phyloP scores from a whole-genome alignment of 805 yeast genomes.

The Metschnikowia henanensis region DNA sequence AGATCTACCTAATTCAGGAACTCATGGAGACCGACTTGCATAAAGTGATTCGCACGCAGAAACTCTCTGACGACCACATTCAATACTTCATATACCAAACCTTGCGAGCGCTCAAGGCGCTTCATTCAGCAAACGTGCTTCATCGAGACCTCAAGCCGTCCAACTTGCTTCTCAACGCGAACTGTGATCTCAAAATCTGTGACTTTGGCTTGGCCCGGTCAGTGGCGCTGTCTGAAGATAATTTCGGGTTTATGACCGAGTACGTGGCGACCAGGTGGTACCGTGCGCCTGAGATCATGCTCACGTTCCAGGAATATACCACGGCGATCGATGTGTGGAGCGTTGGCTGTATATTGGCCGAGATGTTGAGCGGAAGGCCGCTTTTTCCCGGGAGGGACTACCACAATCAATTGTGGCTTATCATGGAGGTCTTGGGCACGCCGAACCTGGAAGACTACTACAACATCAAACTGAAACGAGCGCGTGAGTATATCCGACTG shows the following conservation, averaged over 20 bases:
- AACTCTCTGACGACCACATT: conserved; percentile 85
- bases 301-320: conserved; percentile 89
- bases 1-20: conserved; percentile 86
- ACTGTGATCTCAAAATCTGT: conserved; percentile 91
- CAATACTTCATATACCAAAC: conserved; percentile 94
- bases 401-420: conserved; percentile 83
- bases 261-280: conserved; percentile 98
- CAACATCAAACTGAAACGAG: conserved; percentile 75
- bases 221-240: conserved; percentile 61
- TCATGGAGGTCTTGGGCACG: conserved; percentile 84
- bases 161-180: conserved; percentile 80
- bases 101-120: conserved; percentile 81
- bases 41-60: conserved; percentile 78
- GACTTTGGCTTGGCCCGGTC: conserved; percentile 90
- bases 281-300: conserved; percentile 96
- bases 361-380: conserved; percentile 82
- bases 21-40: conserved; percentile 88
- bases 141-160: conserved; percentile 94
- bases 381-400: conserved; percentile 94
- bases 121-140: conserved; percentile 91
- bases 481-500: conserved; percentile 82
- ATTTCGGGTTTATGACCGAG: conserved; percentile 87
- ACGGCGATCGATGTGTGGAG: conserved; percentile 97
- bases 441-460: conserved; percentile 79
- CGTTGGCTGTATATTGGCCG: conserved; percentile 94